A percentile compares a stretch with the other conserved stretches of the same genome.
These are phyloP conservation scores for Neurospora sp. DNA, from an alignment of 495 filamentous ascomycete species.

Conservation along the genomic window DNA sequence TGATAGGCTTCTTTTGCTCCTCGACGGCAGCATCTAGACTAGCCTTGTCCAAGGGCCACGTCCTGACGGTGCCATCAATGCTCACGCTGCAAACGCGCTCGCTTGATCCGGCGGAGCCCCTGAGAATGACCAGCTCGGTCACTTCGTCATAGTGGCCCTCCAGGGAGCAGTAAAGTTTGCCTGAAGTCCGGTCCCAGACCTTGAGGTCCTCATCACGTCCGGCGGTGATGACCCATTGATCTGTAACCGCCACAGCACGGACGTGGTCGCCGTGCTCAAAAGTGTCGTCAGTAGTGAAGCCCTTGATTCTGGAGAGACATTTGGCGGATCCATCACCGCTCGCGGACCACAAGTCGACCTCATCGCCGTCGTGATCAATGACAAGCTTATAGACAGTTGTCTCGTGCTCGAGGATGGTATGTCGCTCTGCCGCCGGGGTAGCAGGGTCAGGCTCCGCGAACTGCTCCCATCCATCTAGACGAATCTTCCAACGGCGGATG, in stretches of 20 bases:
- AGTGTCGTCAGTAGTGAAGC: constrained; percentile 59
- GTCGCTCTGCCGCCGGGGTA: constrained; percentile 31
- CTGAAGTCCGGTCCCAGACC: constrained; percentile 70
- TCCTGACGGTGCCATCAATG: constrained; percentile 80
- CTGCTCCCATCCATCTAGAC: constrained; percentile 33
- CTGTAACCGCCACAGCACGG: constrained; percentile 61
- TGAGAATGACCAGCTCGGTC: constrained; percentile 61
- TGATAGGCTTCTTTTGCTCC: constrained; percentile 38
- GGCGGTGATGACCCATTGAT: constrained; percentile 78
- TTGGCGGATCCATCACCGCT: constrained; percentile 78
- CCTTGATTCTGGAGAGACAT: constrained; percentile 54
- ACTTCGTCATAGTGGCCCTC: constrained; percentile 90
- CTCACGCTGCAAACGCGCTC: constrained; percentile 61
- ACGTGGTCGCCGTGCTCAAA: constrained; percentile 84
- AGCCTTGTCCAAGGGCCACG: constrained; percentile 59
- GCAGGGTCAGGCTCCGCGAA: constrained; percentile 28
- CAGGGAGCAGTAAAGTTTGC: constrained; percentile 65
- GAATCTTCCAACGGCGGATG: constrained; percentile 63
- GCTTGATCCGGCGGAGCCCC: constrained; percentile 19
- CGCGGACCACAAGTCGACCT: constrained; percentile 80
- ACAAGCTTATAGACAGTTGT: constrained; percentile 75
- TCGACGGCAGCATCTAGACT: constrained; percentile 52
- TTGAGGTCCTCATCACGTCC: constrained; percentile 87
- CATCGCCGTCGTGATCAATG: constrained; percentile 46
- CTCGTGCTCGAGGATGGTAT: constrained; percentile 69